phyloP scores from a whole-genome alignment of 2,329 filamentous ascomycete genomes.

The Tolypocladium guangdongense region DNA sequence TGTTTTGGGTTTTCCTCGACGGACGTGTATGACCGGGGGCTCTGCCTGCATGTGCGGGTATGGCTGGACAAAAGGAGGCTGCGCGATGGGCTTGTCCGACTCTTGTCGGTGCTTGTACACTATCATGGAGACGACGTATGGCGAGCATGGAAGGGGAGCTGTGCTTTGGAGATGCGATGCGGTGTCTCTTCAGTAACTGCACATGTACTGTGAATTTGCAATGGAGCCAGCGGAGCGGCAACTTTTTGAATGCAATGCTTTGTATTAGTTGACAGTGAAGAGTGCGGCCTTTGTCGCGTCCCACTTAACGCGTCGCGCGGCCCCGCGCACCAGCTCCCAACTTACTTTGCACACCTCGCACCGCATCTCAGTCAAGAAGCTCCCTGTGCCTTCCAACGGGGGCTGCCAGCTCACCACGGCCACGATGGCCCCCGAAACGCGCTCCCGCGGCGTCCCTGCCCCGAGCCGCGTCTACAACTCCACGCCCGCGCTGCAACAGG shows the following conservation, averaged over 20 bases:
- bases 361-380: background rate
- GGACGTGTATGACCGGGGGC: background rate
- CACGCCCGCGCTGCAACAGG: slow-evolving; percentile 25
- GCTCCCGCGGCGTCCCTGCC: slow-evolving; percentile 24
- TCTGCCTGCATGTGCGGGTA: background rate
- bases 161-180: background rate
- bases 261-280: no score
- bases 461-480: slow-evolving; percentile 27
- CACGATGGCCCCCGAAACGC: slow-evolving; percentile 25
- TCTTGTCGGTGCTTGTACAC: background rate
- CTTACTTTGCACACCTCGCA: background rate
- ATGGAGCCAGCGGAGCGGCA: no score
- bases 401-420: background rate
- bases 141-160: background rate
- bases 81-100: background rate
- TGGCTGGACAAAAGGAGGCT: background rate
- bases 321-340: background rate
- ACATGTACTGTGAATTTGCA: background rate
- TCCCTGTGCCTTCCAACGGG: background rate
- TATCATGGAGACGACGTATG: background rate
- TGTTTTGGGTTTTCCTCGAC: background rate
- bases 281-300: no score
- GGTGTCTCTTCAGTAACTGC: background rate
- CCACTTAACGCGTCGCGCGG: slow-evolving; percentile 2
- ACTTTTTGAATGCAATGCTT: no score